Conservation (phyloP, 176 grass and related monocot species). For the Pontederia crassipes region DNA sequence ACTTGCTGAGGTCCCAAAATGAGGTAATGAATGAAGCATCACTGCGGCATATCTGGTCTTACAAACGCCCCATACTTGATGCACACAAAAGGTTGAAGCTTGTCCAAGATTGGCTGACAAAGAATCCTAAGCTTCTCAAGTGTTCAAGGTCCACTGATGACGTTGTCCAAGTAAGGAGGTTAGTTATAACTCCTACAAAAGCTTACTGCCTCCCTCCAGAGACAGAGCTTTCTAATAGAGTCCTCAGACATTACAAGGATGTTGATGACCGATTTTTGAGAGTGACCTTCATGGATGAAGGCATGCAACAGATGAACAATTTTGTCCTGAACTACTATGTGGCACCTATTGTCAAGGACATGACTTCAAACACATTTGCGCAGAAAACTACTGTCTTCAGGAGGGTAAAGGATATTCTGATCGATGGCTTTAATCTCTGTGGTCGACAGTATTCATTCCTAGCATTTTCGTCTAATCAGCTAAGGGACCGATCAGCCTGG, state of each 20-base stretch:
- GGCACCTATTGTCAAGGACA: slow-evolving; percentile 48
- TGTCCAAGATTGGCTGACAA: slow-evolving; percentile 23
- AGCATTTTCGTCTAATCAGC: slow-evolving; percentile 80
- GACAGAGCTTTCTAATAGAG: slow-evolving; percentile 66
- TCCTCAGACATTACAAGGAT: slow-evolving; percentile 49
- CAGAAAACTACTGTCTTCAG: slow-evolving; percentile 70
- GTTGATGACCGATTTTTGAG: slow-evolving; percentile 71
- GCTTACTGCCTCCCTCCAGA: slow-evolving; percentile 69
- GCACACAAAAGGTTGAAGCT: slow-evolving; percentile 25
- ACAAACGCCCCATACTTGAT: slow-evolving; percentile 32
- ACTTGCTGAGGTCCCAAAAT: slow-evolving; percentile 32
- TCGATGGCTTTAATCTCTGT: slow-evolving; percentile 61
- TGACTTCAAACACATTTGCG: slow-evolving; percentile 43
- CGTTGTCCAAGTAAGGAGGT: slow-evolving; percentile 44
- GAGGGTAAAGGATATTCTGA: slow-evolving; percentile 43
- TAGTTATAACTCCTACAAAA: slow-evolving; percentile 68
- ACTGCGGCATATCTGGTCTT: slow-evolving; percentile 40
- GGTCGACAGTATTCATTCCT: slow-evolving; percentile 75
- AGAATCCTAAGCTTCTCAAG: slow-evolving; percentile 23
- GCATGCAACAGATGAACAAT: slow-evolving; percentile 52
- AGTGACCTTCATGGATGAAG: slow-evolving; percentile 88
- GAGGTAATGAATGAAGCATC: slow-evolving; percentile 31
- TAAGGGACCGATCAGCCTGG: slow-evolving; percentile 80
- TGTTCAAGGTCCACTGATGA: slow-evolving; percentile 15
- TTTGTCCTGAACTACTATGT: slow-evolving; percentile 52